phyloP scores from a whole-genome alignment of 345 rosid genomes.

The Citrus australasica region DNA sequence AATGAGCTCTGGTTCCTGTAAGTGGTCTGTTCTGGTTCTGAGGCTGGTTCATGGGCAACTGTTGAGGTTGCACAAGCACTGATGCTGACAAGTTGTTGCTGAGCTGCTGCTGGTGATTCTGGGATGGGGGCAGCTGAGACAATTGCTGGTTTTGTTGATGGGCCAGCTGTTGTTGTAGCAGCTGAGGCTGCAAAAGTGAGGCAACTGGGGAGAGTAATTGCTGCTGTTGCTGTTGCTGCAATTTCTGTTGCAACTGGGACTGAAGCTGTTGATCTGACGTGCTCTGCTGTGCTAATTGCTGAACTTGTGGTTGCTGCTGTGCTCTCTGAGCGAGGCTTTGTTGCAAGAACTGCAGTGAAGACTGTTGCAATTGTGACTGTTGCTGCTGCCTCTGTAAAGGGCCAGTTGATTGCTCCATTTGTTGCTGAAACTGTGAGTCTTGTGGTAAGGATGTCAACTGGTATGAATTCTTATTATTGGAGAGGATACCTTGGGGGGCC shows the following conservation, averaged over 20 bases:
- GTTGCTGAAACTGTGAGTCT: conserved; percentile 59
- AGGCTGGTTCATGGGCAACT: conserved; percentile 49
- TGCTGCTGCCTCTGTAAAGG: conserved; percentile 56
- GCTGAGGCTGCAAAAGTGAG: conserved; percentile 65
- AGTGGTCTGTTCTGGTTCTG: conserved; percentile 53
- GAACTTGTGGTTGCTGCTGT: conserved; percentile 53
- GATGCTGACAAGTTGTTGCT: conserved; percentile 57
- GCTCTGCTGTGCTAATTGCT: conserved; percentile 58
- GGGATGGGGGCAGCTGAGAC: conserved; percentile 50
- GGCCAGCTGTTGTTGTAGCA: conserved; percentile 53
- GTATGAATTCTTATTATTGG: conserved; percentile 47
- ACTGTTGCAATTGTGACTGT: conserved; percentile 60
- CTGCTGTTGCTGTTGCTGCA: conserved; percentile 69
- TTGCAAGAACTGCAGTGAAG: conserved; percentile 48
- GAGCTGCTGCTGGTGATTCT: conserved; percentile 55
- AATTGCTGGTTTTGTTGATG: conserved; percentile 53
- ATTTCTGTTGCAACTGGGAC: conserved; percentile 55
- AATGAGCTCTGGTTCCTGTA: conserved; percentile 49
- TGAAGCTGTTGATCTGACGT: conserved; percentile 85
- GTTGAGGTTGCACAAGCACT: conserved; percentile 52
- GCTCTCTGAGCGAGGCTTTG: conserved; percentile 55
- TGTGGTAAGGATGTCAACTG: conserved; percentile 55
- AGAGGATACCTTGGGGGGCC: conserved; percentile 32
- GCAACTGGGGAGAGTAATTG: conserved; percentile 53
- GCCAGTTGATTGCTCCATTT: conserved; percentile 63